Evolutionary conservation across 805 yeast genomes (phyloP), one percentile per base, ranked within the genome.

Genomic region (Starmerella stellata): DNA sequence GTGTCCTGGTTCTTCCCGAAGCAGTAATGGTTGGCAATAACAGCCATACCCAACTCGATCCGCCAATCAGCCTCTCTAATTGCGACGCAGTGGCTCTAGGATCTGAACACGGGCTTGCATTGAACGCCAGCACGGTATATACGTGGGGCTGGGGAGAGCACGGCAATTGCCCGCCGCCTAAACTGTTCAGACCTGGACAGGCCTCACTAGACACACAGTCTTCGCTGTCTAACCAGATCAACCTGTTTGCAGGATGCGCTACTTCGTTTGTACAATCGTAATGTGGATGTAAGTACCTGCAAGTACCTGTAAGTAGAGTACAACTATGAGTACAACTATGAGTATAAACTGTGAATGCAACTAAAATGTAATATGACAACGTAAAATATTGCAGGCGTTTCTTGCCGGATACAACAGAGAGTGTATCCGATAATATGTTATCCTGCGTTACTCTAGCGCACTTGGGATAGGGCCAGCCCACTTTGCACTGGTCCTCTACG

Each of bases 101-200:
- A 0, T 80, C 93, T 55, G 96, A 87, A 52, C 98, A 87, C 56
- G 92, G 90, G 0, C 49, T 83, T 15, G 48, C 49, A 11, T 34
- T 70, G 33, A 13, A 34, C 1, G 45, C 53, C 14, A 48, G 56
- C 30, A 36, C 40, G 7, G 75, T 83, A 0, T 60, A 52, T 39
- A 68, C 85, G 2, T 90, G 96, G 96, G 98, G 98, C 1, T 87
- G 98, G 98, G 95, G 95, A 13, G 96, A 90, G 52, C 98, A 87
- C 56, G 98, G 98, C 0, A 87, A 87, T 53, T 87, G 96, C 58
- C 54, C 54, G 2, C 93, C 94, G 1, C 45, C 47, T 2, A 11
- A 9, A 8, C 16, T 4, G 7, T 38, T 35, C 21, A 20, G 18
- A 2, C 44, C 41, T 3, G 31, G 9, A 1, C 33, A 37, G 14